phyloP scores from a whole-genome alignment of 441 rosid species.

The Euphorbia schlechtendalii region DNA sequence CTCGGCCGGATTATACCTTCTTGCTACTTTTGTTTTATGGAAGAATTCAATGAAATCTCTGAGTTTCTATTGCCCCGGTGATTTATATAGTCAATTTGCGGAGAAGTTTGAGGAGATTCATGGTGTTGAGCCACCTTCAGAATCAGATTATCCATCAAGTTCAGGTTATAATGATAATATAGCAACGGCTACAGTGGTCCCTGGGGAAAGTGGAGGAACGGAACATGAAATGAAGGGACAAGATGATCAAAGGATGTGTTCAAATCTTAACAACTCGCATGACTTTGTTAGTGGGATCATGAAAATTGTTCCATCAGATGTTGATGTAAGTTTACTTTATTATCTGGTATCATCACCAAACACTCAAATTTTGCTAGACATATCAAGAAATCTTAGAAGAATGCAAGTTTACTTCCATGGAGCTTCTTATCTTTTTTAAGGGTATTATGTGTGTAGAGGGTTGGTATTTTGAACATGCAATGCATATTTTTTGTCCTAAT shows the following conservation, averaged over 20 bases:
- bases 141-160: conserved; percentile 49
- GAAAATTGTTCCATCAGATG: conserved; percentile 91
- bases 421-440: background rate
- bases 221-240: conserved; percentile 45
- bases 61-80: conserved; percentile 5
- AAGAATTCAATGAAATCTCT: conserved; percentile 8
- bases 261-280: conserved; percentile 61
- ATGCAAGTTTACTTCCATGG: background rate
- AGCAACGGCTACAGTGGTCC: conserved; percentile 60
- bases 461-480: no score
- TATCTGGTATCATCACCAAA: background rate
- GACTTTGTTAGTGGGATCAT: conserved; percentile 86
- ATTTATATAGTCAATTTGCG: conserved; percentile 65
- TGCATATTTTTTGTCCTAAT: no score
- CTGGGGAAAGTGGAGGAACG: conserved; percentile 44
- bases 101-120: conserved; percentile 82
- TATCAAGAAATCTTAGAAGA: conserved; percentile 5
- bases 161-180: conserved; percentile 41
- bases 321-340: conserved; percentile 58
- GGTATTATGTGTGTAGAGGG: background rate
- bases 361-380: conserved; percentile 2
- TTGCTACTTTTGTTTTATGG: no score
- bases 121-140: conserved; percentile 49
- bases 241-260: conserved; percentile 41
- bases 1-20: no score